These are phyloP conservation scores for Venturia aucupariae DNA, from an alignment of 2,329 filamentous ascomycete genomes.

Conservation along the genomic window DNA sequence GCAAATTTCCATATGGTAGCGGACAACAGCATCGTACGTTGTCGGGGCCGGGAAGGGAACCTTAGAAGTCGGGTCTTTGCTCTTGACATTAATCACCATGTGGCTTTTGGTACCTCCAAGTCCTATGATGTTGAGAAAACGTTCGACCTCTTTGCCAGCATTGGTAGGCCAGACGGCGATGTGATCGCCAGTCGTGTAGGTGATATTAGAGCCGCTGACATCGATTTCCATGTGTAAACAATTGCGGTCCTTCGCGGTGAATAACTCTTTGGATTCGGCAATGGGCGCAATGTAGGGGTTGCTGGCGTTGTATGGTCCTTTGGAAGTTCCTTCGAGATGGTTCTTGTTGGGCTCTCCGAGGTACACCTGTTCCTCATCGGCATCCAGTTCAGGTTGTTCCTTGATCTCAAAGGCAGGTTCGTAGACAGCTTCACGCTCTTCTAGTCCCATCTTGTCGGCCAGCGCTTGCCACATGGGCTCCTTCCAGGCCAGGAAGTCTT, in stretches of 20 bases:
- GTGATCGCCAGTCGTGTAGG: conserved; percentile 94
- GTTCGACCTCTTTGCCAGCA: conserved; percentile 81
- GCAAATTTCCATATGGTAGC: conserved; percentile 96
- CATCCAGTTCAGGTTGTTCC: conserved; percentile 63
- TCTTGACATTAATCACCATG: conserved; percentile 77
- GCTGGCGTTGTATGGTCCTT: conserved; percentile 90
- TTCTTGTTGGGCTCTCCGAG: conserved; percentile 94
- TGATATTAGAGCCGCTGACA: conserved; percentile 77
- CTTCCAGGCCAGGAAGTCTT: conserved; percentile 98
- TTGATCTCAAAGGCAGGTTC: conserved; percentile 82
- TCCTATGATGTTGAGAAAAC: conserved; percentile 72
- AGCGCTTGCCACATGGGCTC: conserved; percentile 96
- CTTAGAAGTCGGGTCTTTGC: conserved; percentile 89
- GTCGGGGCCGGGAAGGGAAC: conserved; percentile 96
- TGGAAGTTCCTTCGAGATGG: conserved; percentile 76
- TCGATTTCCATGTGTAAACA: conserved; percentile 96
- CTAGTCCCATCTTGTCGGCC: conserved; percentile 70
- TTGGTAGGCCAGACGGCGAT: conserved; percentile 97
- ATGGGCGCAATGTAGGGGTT: conserved; percentile 97
- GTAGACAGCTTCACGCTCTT: conserved; percentile 93
- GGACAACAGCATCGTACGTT: conserved; percentile 84
- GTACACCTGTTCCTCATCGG: conserved; percentile 75
- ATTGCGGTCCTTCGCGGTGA: conserved; percentile 81
- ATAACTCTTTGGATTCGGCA: conserved; percentile 80
- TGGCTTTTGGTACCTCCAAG: conserved; percentile 63